These are phyloP conservation scores for Hanseniaspora gamundiae DNA, from an alignment of 1,139 yeast species.

Conservation along the genomic window DNA sequence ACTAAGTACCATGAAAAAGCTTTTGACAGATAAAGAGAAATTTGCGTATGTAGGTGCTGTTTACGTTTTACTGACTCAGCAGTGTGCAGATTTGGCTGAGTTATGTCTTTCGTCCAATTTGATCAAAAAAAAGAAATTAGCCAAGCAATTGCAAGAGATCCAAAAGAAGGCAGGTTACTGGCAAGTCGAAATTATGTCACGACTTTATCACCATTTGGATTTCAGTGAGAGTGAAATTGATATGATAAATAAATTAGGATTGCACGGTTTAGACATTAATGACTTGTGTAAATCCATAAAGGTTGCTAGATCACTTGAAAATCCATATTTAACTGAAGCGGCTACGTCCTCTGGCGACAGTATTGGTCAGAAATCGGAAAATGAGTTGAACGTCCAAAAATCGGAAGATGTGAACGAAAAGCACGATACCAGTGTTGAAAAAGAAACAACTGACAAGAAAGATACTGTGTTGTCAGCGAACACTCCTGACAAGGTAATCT, in stretches of 20 bases:
- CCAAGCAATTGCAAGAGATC: constrained; percentile 50
- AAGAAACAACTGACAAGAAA: constrained; percentile 4
- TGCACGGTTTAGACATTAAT: constrained; percentile 66
- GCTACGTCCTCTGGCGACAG: constrained; percentile 6
- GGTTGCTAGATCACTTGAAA: constrained; percentile 31
- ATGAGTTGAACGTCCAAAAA: constrained; percentile 5
- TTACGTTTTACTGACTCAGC: constrained; percentile 60
- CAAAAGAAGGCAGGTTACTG: constrained; percentile 78
- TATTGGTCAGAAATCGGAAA: constrained; percentile 5
- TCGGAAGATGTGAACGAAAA: constrained; percentile 10
- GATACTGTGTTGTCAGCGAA: background rate
- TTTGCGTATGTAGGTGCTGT: constrained; percentile 87
- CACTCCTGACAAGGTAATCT: constrained; percentile 15
- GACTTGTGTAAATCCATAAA: constrained; percentile 57
- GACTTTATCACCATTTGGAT: constrained; percentile 73
- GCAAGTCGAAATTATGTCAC: constrained; percentile 62
- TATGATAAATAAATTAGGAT: constrained; percentile 80
- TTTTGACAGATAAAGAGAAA: constrained; percentile 74
- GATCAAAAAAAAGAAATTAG: constrained; percentile 32
- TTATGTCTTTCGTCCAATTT: constrained; percentile 41
- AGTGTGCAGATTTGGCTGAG: constrained; percentile 69
- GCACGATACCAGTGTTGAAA: constrained; percentile 5
- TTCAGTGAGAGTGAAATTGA: constrained; percentile 57
- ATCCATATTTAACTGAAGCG: constrained; percentile 26
- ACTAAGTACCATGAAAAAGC: constrained; percentile 63